These are phyloP conservation scores for Neopestalotiopsis sp. DNA, from an alignment of 2,329 filamentous ascomycete genomes.

Conservation along the genomic window DNA sequence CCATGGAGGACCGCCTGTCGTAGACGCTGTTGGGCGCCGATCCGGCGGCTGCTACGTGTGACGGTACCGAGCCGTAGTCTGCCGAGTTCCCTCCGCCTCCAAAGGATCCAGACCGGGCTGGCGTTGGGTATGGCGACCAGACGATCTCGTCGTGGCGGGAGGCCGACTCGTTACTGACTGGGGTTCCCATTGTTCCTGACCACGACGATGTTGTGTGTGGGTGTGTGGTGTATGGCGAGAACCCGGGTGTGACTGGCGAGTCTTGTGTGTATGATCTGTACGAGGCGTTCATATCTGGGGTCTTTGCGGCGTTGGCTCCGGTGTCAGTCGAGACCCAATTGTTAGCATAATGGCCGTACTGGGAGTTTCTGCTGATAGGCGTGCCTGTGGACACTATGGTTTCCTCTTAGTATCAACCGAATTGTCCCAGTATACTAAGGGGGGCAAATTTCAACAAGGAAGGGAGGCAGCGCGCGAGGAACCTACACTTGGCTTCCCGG, in stretches of 20 bases:
- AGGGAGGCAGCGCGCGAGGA: neutral
- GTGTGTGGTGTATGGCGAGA: slow-evolving; percentile 54
- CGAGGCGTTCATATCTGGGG: slow-evolving; percentile 46
- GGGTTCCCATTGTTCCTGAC: slow-evolving; percentile 35
- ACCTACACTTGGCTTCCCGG: slow-evolving; percentile 51
- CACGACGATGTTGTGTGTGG: slow-evolving; percentile 46
- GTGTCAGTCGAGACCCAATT: slow-evolving; percentile 53
- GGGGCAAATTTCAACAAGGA: neutral
- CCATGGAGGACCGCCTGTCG: slow-evolving; percentile 42
- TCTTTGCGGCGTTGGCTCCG: slow-evolving; percentile 44
- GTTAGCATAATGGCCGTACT: slow-evolving; percentile 45
- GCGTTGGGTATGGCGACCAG: slow-evolving; percentile 49
- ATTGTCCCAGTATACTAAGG: neutral
- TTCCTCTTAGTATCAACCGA: slow-evolving; percentile 10
- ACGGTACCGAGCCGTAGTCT: slow-evolving; percentile 46
- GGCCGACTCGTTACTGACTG: slow-evolving; percentile 43
- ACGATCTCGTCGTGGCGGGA: slow-evolving; percentile 48
- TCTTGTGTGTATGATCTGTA: slow-evolving; percentile 59
- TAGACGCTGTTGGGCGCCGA: slow-evolving; percentile 38
- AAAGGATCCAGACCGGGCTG: slow-evolving; percentile 55
- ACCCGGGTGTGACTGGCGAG: slow-evolving; percentile 55
- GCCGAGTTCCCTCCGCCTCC: slow-evolving; percentile 45
- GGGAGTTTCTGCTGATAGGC: slow-evolving; percentile 41
- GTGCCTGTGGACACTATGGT: slow-evolving; percentile 41
- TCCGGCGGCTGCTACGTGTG: slow-evolving; percentile 20